phyloP scores from a whole-genome alignment of 225 moss, liverwort and hornwort species.

The Sphagnum contortum region DNA sequence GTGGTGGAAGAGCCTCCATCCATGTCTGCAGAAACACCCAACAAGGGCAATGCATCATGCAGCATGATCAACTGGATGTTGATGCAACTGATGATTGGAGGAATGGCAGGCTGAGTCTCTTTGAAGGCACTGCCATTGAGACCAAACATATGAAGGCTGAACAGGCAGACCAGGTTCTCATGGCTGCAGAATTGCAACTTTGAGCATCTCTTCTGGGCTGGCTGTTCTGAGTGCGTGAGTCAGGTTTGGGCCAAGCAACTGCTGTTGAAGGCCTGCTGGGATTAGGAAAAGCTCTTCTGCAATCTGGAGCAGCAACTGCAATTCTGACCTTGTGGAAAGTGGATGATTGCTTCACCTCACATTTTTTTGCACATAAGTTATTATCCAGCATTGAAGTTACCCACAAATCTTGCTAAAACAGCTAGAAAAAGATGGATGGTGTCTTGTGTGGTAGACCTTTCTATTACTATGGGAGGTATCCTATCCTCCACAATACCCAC shows the following conservation, averaged over 20 bases:
- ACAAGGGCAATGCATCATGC: not conserved
- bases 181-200: conserved; percentile 5
- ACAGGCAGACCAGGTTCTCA: conserved; percentile 2
- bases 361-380: not conserved
- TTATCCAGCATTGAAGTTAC: not conserved
- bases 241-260: conserved; percentile 11
- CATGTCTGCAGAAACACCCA: not conserved
- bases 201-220: conserved; percentile 7
- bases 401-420: not conserved
- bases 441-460: too few relatives aligned
- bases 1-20: too few relatives aligned
- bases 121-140: not conserved
- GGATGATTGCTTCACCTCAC: not conserved
- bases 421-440: too few relatives aligned
- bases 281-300: conserved; percentile 20
- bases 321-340: conserved; percentile 15
- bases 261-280: conserved; percentile 9
- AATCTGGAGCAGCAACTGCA: conserved; percentile 5
- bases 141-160: not conserved
- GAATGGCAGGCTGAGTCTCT: not conserved
- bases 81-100: not conserved
- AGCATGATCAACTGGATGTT: not conserved
- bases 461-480: too few relatives aligned
- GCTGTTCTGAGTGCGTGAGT: conserved; percentile 15
- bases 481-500: too few relatives aligned